Base-by-base conservation (phyloP, 345 rosid genomes). In the Ceriops decandra region DNA sequence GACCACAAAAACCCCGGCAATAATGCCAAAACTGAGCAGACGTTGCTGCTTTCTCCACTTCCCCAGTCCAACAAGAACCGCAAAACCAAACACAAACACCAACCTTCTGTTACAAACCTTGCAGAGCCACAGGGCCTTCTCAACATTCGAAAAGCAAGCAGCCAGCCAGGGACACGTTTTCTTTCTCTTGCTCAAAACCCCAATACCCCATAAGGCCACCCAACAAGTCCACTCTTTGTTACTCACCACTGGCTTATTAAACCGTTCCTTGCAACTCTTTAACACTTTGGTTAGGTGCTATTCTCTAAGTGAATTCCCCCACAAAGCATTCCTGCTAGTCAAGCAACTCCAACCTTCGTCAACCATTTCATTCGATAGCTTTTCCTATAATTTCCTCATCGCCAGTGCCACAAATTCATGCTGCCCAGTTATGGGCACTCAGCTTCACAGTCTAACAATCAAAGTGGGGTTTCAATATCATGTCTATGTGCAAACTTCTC, bases 401-500 rank as follows among this genome's bases (percentile, higher is more conserved):
- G 86, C 83, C 69, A 57, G 88, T 56, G 63, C 83, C 63, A 81
- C 82, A 28, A 68, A 71, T 71, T 63, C 61, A 63, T 51, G 22
- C 16, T 68, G 21, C 49, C 60, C 26, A 3, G 9, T 17, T 51
- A 6, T 60, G 20, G 96, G 97, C 13, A 76, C 62, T 67, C 89
- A 86, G 83, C 66, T 87, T 52, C 97, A 89, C 64, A 82, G 84
- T 21, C 70, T 83, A 61, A 79, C 78, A n/a, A 9, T 80, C 47
- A 89, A 89, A 77, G 72, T 77, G 74, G 96, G 98, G 68, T 87
- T 87, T 64, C 82, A 56, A 11, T 63, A 22, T 67, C 83, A 93
- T 71, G 85, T 87, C 56, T 86, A 90, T 62, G 92, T 93, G 20
- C 87, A 85, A 63, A 90, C 97, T 66, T 85, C 87, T 67, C 67